Evolutionary conservation across 2,329 filamentous ascomycete genomes (phyloP), one percentile per base, ranked within the genome.

Genomic region (Colletotrichum nymphaeae): DNA sequence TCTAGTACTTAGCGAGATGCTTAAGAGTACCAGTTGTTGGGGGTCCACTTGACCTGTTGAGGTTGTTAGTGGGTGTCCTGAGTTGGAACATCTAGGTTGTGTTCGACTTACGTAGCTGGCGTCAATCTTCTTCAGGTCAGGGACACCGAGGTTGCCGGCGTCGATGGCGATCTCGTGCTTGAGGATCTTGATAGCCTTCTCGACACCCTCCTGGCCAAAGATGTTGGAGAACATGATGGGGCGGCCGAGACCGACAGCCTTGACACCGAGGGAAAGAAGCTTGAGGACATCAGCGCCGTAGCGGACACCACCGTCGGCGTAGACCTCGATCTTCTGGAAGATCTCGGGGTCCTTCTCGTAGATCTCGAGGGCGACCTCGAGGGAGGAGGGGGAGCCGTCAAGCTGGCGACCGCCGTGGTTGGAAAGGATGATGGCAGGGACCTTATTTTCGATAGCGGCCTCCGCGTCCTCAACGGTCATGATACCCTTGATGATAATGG

Each of bases 201-300:
- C 79, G 2, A 90, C 85, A 57, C 88, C 88, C 8, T 84, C 83
- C 59, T 81, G 78, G 6, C 88, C 88, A 73, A 84, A 90, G 58
- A 87, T 78, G 79, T 89, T 89, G 74, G 86, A 81, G 76, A 83
- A 89, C 87, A 89, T 88, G 74, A 87, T 85, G 11, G 86, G 84
- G 0, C 88, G 79, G 19, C 87, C 88, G 0, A 90, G 74, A 16
- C 88, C 82, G 6, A 86, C 84, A 14, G 83, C 83, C 75, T 81
- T 82, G 67, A 85, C 85, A 11, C 85, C 84, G 16, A 86, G 81
- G 2, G 84, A 80, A n/a, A 86, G 79, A 11, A 85, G 80, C 75
- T 84, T 84, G n/a, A 86, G 77, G 14, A 80, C 81, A 59, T 86
- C 85, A 11, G 80, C 80, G 12, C 84, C 85, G 68, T 84, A 84